Base-by-base conservation (phyloP, 768 basidiomycete species). In the Infundibulicybe gibba region DNA sequence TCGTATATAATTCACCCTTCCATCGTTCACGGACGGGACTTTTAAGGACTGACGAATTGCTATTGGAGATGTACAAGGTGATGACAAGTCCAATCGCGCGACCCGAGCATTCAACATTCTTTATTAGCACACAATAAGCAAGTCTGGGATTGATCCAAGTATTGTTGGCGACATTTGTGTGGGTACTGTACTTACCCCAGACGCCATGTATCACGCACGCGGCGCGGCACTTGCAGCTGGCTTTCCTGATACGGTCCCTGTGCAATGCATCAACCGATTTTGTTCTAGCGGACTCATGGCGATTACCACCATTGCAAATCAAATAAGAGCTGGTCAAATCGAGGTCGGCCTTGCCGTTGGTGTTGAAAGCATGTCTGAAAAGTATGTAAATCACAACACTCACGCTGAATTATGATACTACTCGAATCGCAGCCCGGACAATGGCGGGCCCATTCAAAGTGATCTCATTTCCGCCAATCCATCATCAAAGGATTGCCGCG, bases 201-300 rank as follows among this genome's bases (percentile, higher is more conserved):
- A 77, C 34, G 76, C 83, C 0, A 71, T 74, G 31, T 91, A 90
- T 59, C 80, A 81, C 48, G 87, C 87, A 13, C 77, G 90, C 35
- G 70, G 80, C 35, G 83, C 90, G 6, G 80, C 86, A 17, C 74
- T 93, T 37, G 83, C 87, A 3, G 90, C 90, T 12, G 90, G 90
- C 9, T 80, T 87, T 52, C 90, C 90, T 0, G 84, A 85, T n/a
- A 73, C 71, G 4, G 83, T 87, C 5, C 87, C 90, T 0, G 66
- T 89, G 9, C 83, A 90, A 58, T 75, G 72, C 19, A 67, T 92
- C 55, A 91, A 92, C 60, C 72, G 90, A 25, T 89, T 90, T 62
- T 93, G 90, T 58, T 88, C 88, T 2, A 86, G 82, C 49, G 90
- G 89, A 19, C 77, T 93, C n/a, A 89, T 91, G 85, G 87, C 90